Evolutionary conservation across 768 basidiomycete genomes (phyloP), one percentile per base, ranked within the genome.

Genomic region (Mycena pura): DNA sequence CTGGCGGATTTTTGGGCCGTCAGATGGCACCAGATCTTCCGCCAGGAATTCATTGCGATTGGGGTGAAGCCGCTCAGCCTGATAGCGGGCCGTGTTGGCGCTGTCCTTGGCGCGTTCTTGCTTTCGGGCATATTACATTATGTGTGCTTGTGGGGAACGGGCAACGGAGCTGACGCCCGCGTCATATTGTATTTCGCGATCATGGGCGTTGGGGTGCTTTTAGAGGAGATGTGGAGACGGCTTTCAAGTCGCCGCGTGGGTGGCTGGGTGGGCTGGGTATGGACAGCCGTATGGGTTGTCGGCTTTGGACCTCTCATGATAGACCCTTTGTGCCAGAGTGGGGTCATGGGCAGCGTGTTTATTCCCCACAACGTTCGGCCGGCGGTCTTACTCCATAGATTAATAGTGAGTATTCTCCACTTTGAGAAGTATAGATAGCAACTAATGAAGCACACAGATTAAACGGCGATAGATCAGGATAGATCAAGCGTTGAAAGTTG

Each of bases 21-120:
- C 55, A 74, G 82, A n/a, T 91, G 90, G 90, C 90, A 91, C 64
- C 88, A 90, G 65, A 60, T 85, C 6, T 87, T 89, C 67, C 81
- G 88, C 10, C 81, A 86, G 41, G 67, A 72, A 34, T 90, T 91
- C 65, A 72, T 88, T 39, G 72, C 69, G 13, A 61, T 85, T n/a
- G 88, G 87, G 13, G 75, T 75, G 10, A 75, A 74, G 29, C 84
- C 84, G 0, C 49, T 84, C 25, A 69, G 69, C 25, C 67, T 66
- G 51, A 61, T 84, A 5, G 66, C 84, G 25, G 87, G 89, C 22
- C 80, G 80, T 19, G 55, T 68, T 3, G 86, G 85, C 5, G 72
- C 69, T 4, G 73, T 89, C 8, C 56, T 91, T 3, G 88, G 87
- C 7, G 82, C 82, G 4, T 91, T 91, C 69, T 46, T 82, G 3